These are phyloP conservation scores for Circinella umbellata DNA, from an alignment of 371 early-diverging fungal genomes.

Conservation along the genomic window DNA sequence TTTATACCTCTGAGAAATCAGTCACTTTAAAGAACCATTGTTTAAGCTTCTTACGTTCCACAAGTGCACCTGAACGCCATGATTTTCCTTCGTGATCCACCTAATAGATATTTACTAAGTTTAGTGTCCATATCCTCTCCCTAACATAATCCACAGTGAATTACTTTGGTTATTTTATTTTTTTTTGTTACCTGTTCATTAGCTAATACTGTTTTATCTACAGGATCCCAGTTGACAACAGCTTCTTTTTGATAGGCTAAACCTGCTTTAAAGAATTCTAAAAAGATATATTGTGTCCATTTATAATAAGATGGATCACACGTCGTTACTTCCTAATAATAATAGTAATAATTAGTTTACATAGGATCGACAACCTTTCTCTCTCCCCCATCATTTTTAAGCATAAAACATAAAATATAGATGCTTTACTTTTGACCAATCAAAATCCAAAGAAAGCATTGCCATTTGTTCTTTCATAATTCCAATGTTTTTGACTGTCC, in stretches of 20 bases:
- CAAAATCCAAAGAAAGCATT: constrained; percentile 79
- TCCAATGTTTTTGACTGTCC: constrained; percentile 84
- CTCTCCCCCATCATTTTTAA: too few species aligned
- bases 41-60: constrained; percentile 81
- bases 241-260: constrained; percentile 90
- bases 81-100: constrained; percentile 89
- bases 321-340: constrained; percentile 77
- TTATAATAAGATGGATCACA: constrained; percentile 87
- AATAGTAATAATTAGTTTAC: too few species aligned
- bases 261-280: constrained; percentile 77
- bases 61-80: constrained; percentile 94
- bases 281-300: constrained; percentile 92
- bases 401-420: too few species aligned
- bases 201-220: constrained; percentile 93
- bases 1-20: constrained; percentile 76
- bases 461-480: constrained; percentile 84
- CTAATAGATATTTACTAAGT: constrained; percentile 27
- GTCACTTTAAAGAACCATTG: constrained; percentile 96
- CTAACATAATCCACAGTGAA: too few species aligned
- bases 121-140: too few species aligned
- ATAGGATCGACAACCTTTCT: too few species aligned
- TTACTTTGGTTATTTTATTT: too few species aligned
- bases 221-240: constrained; percentile 96
- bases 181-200: constrained; percentile 82
- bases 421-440: constrained; percentile 80